Percentiles rank a stretch among this genome's conserved stretches.
Evolutionary conservation across 23 red algal genomes (phyloP).

Genomic region (Gracilaria gracilis): DNA sequence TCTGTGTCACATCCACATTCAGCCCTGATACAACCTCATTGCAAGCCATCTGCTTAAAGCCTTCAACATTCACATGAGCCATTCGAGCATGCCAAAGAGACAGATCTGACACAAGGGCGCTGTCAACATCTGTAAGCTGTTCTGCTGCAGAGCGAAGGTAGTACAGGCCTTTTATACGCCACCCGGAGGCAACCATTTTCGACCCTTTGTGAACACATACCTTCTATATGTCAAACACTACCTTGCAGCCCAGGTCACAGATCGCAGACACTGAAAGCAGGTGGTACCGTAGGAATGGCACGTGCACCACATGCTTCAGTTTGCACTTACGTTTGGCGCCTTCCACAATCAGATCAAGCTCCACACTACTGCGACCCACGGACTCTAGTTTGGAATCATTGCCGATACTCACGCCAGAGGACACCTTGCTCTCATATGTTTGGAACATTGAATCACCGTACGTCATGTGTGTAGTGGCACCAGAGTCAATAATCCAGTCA

Average conservation of each 20-base stretch:
- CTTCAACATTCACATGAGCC: slow-evolving; percentile 42
- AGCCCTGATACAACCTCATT: slow-evolving; percentile 21
- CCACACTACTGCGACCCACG: slow-evolving; percentile 12
- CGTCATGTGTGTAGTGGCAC: no score
- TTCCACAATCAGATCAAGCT: slow-evolving; percentile 25
- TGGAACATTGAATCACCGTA: no score
- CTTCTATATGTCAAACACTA: slow-evolving; percentile 45
- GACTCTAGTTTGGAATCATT: slow-evolving; percentile 37
- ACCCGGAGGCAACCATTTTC: slow-evolving; percentile 34
- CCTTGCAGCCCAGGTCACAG: slow-evolving; percentile 24
- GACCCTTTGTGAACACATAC: slow-evolving; percentile 40
- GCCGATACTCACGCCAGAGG: slow-evolving; percentile 21
- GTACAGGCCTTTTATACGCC: slow-evolving; percentile 23
- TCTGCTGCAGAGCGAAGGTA: slow-evolving; percentile 33
- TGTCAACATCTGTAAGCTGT: slow-evolving; percentile 31
- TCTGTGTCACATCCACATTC: slow-evolving; percentile 26
- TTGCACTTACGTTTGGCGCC: slow-evolving; percentile 1
- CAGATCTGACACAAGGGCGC: slow-evolving; percentile 34
- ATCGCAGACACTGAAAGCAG: slow-evolving; percentile 33
- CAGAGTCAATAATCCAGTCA: no score
- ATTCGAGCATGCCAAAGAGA: slow-evolving; percentile 42
- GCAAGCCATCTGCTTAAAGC: slow-evolving; percentile 43
- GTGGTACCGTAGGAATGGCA: slow-evolving; percentile 27
- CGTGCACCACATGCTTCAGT: slow-evolving; percentile 32
- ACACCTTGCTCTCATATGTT: no score